Conservation (phyloP, 495 filamentous ascomycete genomes). For the Talaromyces adpressus region DNA sequence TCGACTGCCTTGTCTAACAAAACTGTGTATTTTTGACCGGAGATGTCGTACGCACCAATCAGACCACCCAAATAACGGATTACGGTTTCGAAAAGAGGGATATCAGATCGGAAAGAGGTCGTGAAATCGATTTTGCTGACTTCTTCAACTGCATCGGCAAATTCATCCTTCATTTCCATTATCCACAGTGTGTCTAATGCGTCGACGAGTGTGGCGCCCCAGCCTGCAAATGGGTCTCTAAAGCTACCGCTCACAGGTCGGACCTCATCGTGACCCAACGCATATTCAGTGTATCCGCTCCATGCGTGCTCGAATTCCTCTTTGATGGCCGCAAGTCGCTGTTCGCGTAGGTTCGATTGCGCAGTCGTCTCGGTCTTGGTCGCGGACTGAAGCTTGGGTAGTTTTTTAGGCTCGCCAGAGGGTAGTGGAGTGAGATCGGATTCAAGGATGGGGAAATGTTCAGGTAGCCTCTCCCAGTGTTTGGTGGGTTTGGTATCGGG, state of each 20-base stretch:
- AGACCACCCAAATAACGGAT: conserved; percentile 84
- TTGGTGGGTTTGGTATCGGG: conserved; percentile 12
- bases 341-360: conserved; percentile 54
- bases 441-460: conserved; percentile 66
- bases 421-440: conserved; percentile 70
- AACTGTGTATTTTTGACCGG: conserved; percentile 56
- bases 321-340: conserved; percentile 57
- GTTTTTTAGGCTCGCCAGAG: conserved; percentile 54
- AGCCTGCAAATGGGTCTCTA: conserved; percentile 79
- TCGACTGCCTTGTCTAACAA: conserved; percentile 84
- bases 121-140: conserved; percentile 87
- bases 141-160: conserved; percentile 72
- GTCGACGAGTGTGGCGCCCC: conserved; percentile 93
- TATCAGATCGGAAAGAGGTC: conserved; percentile 53
- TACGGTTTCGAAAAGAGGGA: conserved; percentile 80
- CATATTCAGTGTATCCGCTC: conserved; percentile 63
- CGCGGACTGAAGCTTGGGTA: conserved; percentile 69
- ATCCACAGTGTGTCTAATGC: conserved; percentile 94
- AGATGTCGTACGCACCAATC: conserved; percentile 75
- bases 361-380: conserved; percentile 58
- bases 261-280: conserved; percentile 77
- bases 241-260: conserved; percentile 54
- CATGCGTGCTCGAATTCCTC: conserved; percentile 67
- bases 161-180: conserved; percentile 85
- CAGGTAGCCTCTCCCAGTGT: conserved; percentile 65